These are phyloP conservation scores for Leptomonas pyrrhocoris DNA, from an alignment of 208 protist genomes.

Conservation along the genomic window DNA sequence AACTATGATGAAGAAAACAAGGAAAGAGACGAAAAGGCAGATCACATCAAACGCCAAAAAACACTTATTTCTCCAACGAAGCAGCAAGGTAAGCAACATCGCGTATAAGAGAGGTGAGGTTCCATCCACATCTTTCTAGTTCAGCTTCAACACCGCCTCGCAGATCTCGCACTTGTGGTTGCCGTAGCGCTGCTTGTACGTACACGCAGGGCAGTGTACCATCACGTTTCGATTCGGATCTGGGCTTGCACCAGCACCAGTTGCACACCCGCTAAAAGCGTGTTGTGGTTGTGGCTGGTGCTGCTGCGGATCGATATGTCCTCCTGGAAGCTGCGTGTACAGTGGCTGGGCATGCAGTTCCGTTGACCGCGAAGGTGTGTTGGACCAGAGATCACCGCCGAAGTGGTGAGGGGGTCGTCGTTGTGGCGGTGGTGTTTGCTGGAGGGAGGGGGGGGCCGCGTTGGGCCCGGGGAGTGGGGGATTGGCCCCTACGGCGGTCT, in stretches of 20 bases:
- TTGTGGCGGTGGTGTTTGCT: not conserved
- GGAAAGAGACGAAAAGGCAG: not conserved
- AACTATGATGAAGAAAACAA: slow-evolving; percentile 8
- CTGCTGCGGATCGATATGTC: slow-evolving; percentile 13
- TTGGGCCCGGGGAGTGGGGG: not conserved
- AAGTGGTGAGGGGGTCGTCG: slow-evolving; percentile 5
- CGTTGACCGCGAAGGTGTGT: not conserved
- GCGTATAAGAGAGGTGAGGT: not conserved
- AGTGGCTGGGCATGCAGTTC: not conserved
- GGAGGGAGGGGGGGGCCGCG: not conserved
- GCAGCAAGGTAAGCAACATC: not conserved
- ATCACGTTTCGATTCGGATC: slow-evolving; percentile 10
- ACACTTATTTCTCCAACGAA: no score
- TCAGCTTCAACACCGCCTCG: slow-evolving; percentile 21
- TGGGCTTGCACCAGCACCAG: not conserved
- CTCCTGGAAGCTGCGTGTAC: not conserved
- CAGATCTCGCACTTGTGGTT: slow-evolving; percentile 46
- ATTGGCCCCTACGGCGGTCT: not conserved
- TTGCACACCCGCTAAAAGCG: not conserved
- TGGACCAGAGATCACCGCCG: slow-evolving; percentile 24
- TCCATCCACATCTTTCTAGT: not conserved
- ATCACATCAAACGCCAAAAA: no score
- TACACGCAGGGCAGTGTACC: slow-evolving; percentile 50
- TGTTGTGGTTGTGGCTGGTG: not conserved
- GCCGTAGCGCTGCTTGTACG: slow-evolving; percentile 42